Base-by-base conservation (phyloP, 225 moss, liverwort and hornwort species). In the Thuidium tamariscinum region DNA sequence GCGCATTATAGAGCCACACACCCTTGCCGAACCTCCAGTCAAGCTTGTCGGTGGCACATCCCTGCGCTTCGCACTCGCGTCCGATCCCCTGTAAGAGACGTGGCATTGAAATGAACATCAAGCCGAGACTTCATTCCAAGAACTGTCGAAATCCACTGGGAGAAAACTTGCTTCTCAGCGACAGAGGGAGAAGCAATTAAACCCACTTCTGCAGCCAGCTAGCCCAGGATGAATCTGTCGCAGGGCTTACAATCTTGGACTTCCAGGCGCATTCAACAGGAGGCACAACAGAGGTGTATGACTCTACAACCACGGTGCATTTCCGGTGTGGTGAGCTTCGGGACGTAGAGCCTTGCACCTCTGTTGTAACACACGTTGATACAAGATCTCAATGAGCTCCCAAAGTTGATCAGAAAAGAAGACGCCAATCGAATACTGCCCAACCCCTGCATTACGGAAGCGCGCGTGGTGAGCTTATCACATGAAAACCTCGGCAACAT, bases 1-100 rank as follows among this genome's bases (percentile, higher is more conserved):
- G 67, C 66, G 81, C 88, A 88, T 90, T 92, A 78, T 90, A 92
- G 92, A 90, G 88, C 15, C 92, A 90, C 84, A 92, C 92, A 92
- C 90, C 86, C 89, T 84, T 90, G 61, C 84, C 60, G 86, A 82
- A 76, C 88, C 79, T 74, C 88, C 84, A 62, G 86, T 76, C 80
- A 80, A 80, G 80, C 82, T 82, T 37, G 23, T 54, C 32, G 44
- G 14, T 56, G 85, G 25, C 26, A 5, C 30, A 36, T 36, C 49
- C 60, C n/a, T 37, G 86, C 49, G 36, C 46, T 69, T 65, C 68
- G 55, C 85, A 41, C 64, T 64, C 84, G 54, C 61, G 71, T 21
- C 75, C 52, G 64, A 16, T 64, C n/a, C 34, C 27, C 83, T 72
- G 83, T 21, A 44, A 23, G 59, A 59, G 63, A 25, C 63, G 34